A percentile compares a stretch with the other conserved stretches of the same genome.
These are phyloP conservation scores for Phytophthora constricta DNA, from an alignment of 352 stramenopile genomes.

Conservation along the genomic window DNA sequence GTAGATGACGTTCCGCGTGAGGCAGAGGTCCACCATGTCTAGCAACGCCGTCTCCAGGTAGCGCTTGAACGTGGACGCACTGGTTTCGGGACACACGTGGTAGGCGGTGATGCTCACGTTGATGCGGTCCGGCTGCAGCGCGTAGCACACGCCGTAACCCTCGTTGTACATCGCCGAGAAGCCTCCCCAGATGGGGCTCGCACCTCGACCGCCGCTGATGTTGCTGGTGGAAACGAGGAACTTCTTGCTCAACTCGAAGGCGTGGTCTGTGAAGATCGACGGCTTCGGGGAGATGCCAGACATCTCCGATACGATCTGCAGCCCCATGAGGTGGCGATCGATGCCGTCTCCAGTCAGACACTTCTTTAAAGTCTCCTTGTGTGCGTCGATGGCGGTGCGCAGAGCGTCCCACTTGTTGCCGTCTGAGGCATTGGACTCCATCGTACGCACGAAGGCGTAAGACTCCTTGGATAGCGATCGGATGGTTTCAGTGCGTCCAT, in stretches of 20 bases:
- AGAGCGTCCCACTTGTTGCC: constrained; percentile 90
- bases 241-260: constrained; percentile 94
- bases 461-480: constrained; percentile 90
- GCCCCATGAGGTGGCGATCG: constrained; percentile 96
- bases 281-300: constrained; percentile 89
- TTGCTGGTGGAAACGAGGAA: constrained; percentile 97
- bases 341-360: constrained; percentile 90
- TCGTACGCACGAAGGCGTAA: constrained; percentile 91
- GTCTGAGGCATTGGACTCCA: constrained; percentile 72
- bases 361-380: constrained; percentile 93
- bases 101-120: constrained; percentile 96
- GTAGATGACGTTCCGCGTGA: constrained; percentile 91
- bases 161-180: constrained; percentile 96
- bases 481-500: constrained; percentile 95
- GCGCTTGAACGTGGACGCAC: constrained; percentile 88
- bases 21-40: constrained; percentile 95
- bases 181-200: constrained; percentile 96
- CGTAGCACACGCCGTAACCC: constrained; percentile 96
- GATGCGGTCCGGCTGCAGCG: constrained; percentile 93
- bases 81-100: constrained; percentile 79
- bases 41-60: constrained; percentile 94
- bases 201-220: constrained; percentile 92
- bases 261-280: constrained; percentile 93
- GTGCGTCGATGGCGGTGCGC: constrained; percentile 85
- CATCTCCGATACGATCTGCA: constrained; percentile 94